These are phyloP conservation scores for Typha latifolia DNA, from an alignment of 176 grass and related monocot species.

Conservation along the genomic window DNA sequence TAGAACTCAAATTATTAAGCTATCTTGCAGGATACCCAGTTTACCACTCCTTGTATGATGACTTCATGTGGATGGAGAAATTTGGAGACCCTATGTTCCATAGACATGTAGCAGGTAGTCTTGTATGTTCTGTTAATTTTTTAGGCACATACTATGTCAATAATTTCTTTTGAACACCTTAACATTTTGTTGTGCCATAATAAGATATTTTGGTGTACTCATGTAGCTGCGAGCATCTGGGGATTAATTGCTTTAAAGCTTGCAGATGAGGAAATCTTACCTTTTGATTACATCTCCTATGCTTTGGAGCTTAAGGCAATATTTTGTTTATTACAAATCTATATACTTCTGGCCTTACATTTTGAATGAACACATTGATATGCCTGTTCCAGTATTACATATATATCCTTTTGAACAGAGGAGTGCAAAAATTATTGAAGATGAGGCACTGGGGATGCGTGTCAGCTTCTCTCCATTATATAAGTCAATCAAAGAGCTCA, in stretches of 20 bases:
- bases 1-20: background rate
- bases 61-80: constrained; percentile 80
- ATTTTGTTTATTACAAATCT: background rate
- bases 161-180: background rate
- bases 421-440: constrained; percentile 35
- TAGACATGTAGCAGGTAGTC: constrained; percentile 71
- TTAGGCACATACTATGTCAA: background rate
- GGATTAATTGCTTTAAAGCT: constrained; percentile 71
- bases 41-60: constrained; percentile 87
- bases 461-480: constrained; percentile 62
- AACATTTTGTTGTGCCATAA: background rate
- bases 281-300: constrained; percentile 66
- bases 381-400: no score
- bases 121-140: background rate
- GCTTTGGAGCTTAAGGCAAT: constrained; percentile 54
- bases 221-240: constrained; percentile 76
- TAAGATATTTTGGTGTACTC: background rate
- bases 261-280: constrained; percentile 64
- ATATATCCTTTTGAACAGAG: constrained; percentile 11
- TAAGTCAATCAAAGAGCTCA: constrained; percentile 50
- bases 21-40: constrained; percentile 50
- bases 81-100: constrained; percentile 74
- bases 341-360: no score
- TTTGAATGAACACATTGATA: no score
- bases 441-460: constrained; percentile 21